phyloP scores from a whole-genome alignment of 805 yeast species.

The Cyberlindnera xylosilytica region DNA sequence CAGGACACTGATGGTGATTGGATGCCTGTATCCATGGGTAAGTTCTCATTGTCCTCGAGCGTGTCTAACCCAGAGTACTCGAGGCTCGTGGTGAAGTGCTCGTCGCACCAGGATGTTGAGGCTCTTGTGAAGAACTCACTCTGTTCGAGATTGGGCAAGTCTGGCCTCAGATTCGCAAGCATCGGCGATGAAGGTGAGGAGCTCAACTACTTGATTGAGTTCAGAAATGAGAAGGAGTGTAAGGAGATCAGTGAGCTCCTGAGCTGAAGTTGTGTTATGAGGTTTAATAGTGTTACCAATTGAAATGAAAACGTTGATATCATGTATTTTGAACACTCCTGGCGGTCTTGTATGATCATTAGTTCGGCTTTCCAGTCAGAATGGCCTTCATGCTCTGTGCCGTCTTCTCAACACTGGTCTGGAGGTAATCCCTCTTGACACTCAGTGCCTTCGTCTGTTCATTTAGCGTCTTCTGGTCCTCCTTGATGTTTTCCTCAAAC shows the following conservation, averaged over 20 bases:
- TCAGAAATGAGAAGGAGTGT: conserved; percentile 21
- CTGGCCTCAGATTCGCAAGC: conserved; percentile 21
- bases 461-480: conserved; percentile 49
- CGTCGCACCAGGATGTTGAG: conserved; percentile 4
- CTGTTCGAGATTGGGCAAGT: conserved; percentile 23
- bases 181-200: conserved; percentile 22
- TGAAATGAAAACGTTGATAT: too few species aligned
- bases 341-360: too few species aligned
- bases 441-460: conserved; percentile 59
- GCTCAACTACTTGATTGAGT: conserved; percentile 23
- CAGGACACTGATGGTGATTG: conserved; percentile 24
- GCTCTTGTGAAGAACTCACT: conserved; percentile 17
- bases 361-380: conserved; percentile 19
- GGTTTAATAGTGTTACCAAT: neutral
- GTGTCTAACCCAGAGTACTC: conserved; percentile 22
- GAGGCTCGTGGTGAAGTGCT: conserved; percentile 15
- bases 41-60: conserved; percentile 20
- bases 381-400: conserved; percentile 54
- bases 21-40: conserved; percentile 26
- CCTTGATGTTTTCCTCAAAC: conserved; percentile 46
- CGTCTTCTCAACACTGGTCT: conserved; percentile 75
- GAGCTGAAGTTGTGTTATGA: too few species aligned
- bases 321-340: too few species aligned
- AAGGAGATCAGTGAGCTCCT: conserved; percentile 21
- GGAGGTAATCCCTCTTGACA: conserved; percentile 69